Conservation (phyloP, 2,329 filamentous ascomycete species). For the Colletotrichum aenigma region DNA sequence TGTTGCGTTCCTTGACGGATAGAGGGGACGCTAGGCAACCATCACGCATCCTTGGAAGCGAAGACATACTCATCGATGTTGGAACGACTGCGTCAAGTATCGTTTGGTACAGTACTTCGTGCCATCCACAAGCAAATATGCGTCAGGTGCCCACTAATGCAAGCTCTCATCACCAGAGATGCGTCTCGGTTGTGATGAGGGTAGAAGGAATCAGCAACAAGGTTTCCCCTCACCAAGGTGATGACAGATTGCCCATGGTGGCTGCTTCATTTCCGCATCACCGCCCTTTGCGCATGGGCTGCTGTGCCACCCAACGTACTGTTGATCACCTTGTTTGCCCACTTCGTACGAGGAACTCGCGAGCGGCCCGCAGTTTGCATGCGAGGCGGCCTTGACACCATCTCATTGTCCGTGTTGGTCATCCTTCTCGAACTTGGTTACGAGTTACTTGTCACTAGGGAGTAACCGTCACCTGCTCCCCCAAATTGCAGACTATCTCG, state of each 20-base stretch:
- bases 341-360: background rate
- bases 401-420: background rate
- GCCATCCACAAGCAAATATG: constrained; percentile 4
- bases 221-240: background rate
- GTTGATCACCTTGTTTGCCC: background rate
- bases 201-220: background rate
- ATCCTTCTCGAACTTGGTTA: background rate
- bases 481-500: background rate
- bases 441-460: background rate
- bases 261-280: background rate
- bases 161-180: constrained; percentile 5
- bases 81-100: background rate
- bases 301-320: background rate
- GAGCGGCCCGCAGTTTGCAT: constrained; percentile 10
- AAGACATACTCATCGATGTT: background rate
- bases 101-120: constrained; percentile 18
- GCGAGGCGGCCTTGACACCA: background rate
- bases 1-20: background rate
- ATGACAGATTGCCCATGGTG: background rate
- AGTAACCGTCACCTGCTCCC: background rate
- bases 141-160: constrained; percentile 14
- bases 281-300: background rate
- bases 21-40: background rate
- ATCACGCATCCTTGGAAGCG: background rate
- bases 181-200: background rate